A percentile compares a stretch with the other conserved stretches of the same genome.
Evolutionary conservation across 345 rosid species (phyloP).

Genomic region (Citrus inodora): DNA sequence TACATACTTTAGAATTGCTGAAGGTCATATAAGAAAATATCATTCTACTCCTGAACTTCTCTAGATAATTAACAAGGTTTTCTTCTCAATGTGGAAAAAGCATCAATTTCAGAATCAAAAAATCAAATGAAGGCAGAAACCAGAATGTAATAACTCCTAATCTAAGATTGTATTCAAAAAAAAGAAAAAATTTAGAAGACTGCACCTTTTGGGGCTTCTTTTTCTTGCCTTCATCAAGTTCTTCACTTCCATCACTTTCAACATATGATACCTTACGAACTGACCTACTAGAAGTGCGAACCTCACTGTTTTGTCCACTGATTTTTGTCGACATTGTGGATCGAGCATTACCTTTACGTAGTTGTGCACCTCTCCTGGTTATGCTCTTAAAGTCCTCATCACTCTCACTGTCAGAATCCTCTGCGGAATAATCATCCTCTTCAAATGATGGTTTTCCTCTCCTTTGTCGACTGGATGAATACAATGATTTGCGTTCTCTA

Average conservation of each 20-base stretch:
- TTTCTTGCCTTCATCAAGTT: conserved; percentile 74
- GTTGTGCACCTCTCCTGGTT: conserved; percentile 57
- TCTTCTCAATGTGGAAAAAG: neutral
- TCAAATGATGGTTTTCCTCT: conserved; percentile 66
- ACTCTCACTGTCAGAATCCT: conserved; percentile 63
- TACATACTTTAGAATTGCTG: too few relatives aligned
- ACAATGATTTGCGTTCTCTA: conserved; percentile 45
- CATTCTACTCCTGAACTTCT: neutral
- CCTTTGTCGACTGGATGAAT: conserved; percentile 44
- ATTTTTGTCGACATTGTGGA: conserved; percentile 28
- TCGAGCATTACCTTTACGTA: conserved; percentile 58
- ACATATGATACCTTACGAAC: conserved; percentile 96
- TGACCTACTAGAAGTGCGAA: conserved; percentile 86
- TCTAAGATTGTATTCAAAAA: neutral
- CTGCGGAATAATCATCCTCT: conserved; percentile 66
- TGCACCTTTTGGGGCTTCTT: conserved; percentile 74
- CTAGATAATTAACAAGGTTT: neutral
- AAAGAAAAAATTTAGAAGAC: neutral
- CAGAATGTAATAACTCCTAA: neutral
- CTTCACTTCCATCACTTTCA: conserved; percentile 99
- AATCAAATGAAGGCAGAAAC: neutral
- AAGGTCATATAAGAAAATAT: neutral
- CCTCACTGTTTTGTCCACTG: conserved; percentile 62
- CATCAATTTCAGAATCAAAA: conserved; percentile 1
- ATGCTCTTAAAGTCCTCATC: conserved; percentile 59